Evolutionary conservation across 2,329 filamentous ascomycete species (phyloP).

Genomic region (Aspergillus sp.): DNA sequence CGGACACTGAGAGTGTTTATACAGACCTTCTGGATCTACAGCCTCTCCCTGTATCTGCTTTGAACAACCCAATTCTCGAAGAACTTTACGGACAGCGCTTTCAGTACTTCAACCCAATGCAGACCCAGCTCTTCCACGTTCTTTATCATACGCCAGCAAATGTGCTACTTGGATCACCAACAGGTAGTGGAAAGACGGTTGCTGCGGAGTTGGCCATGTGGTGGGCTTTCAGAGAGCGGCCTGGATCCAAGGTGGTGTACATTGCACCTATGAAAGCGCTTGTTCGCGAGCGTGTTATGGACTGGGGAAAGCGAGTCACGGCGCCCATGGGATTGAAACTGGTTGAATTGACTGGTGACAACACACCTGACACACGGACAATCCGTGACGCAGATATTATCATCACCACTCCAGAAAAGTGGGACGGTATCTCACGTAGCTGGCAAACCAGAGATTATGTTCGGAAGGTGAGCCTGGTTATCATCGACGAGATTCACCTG

Average conservation of each 20-base stretch:
- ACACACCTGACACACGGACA: constrained; percentile 93
- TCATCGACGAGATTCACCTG: constrained; percentile 97
- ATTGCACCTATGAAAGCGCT: constrained; percentile 99
- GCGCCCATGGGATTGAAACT: constrained; percentile 81
- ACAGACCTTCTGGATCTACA: constrained; percentile 91
- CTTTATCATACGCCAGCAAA: constrained; percentile 91
- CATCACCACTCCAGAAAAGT: constrained; percentile 98
- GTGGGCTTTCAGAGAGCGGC: constrained; percentile 96
- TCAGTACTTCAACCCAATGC: constrained; percentile 98
- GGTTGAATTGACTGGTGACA: constrained; percentile 95
- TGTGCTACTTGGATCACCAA: constrained; percentile 91
- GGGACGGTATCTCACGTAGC: constrained; percentile 98
- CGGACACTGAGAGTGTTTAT: constrained; percentile 96
- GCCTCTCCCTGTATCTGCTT: constrained; percentile 78
- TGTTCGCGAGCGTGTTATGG: constrained; percentile 91
- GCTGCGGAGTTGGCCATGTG: constrained; percentile 97
- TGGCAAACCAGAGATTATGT: constrained; percentile 99
- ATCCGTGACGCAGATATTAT: constrained; percentile 97
- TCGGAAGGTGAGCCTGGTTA: constrained; percentile 88
- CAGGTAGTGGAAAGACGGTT: constrained; percentile 95
- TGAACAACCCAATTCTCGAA: constrained; percentile 84
- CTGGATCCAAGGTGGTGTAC: constrained; percentile 96
- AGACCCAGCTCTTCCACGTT: constrained; percentile 97
- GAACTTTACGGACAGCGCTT: constrained; percentile 87
- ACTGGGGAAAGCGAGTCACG: constrained; percentile 84